phyloP scores from a whole-genome alignment of 2,329 filamentous ascomycete genomes.

The Sporothrix pseudoabietina region DNA sequence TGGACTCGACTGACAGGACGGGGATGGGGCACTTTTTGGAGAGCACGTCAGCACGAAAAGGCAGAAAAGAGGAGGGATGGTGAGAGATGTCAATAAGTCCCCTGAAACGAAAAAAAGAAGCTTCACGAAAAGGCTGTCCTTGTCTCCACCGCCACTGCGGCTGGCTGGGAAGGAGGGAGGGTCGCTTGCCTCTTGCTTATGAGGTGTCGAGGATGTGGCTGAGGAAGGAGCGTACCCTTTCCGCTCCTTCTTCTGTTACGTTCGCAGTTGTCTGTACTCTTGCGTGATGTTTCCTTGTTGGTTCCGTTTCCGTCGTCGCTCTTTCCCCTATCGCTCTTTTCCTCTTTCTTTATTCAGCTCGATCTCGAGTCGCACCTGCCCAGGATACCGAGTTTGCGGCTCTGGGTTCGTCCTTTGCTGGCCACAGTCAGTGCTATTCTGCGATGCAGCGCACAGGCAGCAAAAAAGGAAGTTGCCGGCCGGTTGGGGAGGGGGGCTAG shows the following conservation, averaged over 20 bases:
- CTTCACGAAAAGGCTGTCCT: slow-evolving; percentile 5
- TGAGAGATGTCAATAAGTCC: neutral
- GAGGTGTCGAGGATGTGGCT: slow-evolving; percentile 10
- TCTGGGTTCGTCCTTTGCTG: neutral
- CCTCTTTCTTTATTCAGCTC: neutral
- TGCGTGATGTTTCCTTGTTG: neutral
- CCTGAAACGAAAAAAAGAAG: slow-evolving; percentile 8
- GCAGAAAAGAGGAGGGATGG: neutral
- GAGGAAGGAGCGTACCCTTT: slow-evolving; percentile 13
- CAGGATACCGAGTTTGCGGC: neutral
- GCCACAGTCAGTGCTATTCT: neutral
- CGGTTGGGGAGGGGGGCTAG: neutral
- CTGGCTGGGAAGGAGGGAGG: slow-evolving; percentile 15
- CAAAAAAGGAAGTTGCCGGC: slow-evolving; percentile 8
- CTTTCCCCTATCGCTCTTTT: neutral
- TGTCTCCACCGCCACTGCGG: slow-evolving; percentile 20
- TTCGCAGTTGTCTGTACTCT: neutral
- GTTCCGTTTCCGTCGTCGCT: neutral
- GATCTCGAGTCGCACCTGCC: slow-evolving; percentile 12
- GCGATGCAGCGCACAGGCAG: slow-evolving; percentile 7
- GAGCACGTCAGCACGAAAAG: neutral
- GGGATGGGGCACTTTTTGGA: neutral
- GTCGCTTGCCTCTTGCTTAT: slow-evolving; percentile 5
- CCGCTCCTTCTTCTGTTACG: neutral
- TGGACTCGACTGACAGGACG: neutral